Percentiles rank a stretch among this genome's conserved stretches.
Evolutionary conservation across 192 early-diverging fungal genomes (phyloP).

Genomic region (Phlyctochytrium planicorne): DNA sequence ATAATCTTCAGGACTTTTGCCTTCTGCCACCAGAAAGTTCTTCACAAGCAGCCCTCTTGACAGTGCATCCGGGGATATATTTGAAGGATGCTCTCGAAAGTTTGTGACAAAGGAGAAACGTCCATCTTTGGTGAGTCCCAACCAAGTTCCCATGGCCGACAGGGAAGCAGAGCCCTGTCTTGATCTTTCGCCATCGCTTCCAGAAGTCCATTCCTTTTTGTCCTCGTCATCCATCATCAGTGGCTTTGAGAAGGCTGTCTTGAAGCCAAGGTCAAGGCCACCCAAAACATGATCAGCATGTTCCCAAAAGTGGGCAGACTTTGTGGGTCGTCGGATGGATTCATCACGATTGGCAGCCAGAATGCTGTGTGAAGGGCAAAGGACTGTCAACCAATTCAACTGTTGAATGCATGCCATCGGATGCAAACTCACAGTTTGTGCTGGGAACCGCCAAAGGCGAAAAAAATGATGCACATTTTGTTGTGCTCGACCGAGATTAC

Average conservation of each 20-base stretch:
- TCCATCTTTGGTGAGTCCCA: slow-evolving; percentile 27
- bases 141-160: slow-evolving; percentile 33
- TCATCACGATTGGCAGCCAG: slow-evolving; percentile 45
- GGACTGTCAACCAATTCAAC: too few species aligned
- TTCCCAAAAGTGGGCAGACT: slow-evolving; percentile 30
- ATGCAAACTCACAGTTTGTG: too few species aligned
- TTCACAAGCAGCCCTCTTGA: slow-evolving; percentile 38
- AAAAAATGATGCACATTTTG: background rate
- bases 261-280: slow-evolving; percentile 32
- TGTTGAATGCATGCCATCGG: too few species aligned
- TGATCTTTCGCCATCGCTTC: slow-evolving; percentile 5
- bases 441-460: too few species aligned
- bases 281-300: slow-evolving; percentile 34
- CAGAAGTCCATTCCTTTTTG: background rate
- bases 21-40: slow-evolving; percentile 22
- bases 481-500: too few species aligned
- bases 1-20: slow-evolving; percentile 10
- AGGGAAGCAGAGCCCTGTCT: background rate
- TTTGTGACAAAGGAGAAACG: slow-evolving; percentile 44
- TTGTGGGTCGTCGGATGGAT: slow-evolving; percentile 32
- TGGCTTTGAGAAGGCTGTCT: background rate
- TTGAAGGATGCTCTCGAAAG: slow-evolving; percentile 23
- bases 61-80: slow-evolving; percentile 18
- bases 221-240: background rate
- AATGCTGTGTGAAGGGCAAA: slow-evolving; percentile 7